Base-by-base conservation (phyloP, 352 stramenopile species). In the Globisporangium spiculum region DNA sequence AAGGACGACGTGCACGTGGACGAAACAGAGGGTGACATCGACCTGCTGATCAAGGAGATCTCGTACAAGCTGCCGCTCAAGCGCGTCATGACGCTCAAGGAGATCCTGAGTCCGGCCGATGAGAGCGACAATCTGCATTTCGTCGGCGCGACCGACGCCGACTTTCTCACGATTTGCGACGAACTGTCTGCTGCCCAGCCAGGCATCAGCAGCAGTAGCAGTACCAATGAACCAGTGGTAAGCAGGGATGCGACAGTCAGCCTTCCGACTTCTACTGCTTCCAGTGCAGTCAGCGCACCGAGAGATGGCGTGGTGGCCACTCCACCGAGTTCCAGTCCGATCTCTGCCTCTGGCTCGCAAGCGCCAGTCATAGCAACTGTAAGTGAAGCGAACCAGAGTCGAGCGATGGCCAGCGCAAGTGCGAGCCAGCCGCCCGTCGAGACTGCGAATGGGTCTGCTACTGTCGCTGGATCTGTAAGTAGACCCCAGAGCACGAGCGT, bases 41-140 rank as follows among this genome's bases (percentile, higher is more conserved):
- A 71, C 24, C 9, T 38, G 36, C 26, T 34, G 38, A 56, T 71
- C 59, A 71, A 71, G 38, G 66, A 71, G 50, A 53, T 59, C 16
- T 44, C 59, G 52, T 63, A 52, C 36, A 53, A 57, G 32, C 59
- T 71, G 26, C 66, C 66, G 38, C 52, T 71, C 8, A 66, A 63
- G 59, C 66, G 60, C 60, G 60, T 58, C 10, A 67, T 71, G 66
- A 36, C 66, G 38, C 41, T 67, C 50, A 66, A 71, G 41, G 66
- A 71, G 52, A 54, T 71, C 48, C 22, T 71, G 59, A 63, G 34
- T 38, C 66, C 66, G 7, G 36, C 41, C 1, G 59, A 67, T 7
- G 66, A 71, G 59, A 26, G 38, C 52, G 66, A 71, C 18, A 61
- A 30, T 24, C 52, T 71, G 36, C 66, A 71, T 16, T 71, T 71